Evolutionary conservation across 805 yeast genomes (phyloP), one percentile per base, ranked within the genome.

Genomic region (Wickerhamiella sergipiensis): DNA sequence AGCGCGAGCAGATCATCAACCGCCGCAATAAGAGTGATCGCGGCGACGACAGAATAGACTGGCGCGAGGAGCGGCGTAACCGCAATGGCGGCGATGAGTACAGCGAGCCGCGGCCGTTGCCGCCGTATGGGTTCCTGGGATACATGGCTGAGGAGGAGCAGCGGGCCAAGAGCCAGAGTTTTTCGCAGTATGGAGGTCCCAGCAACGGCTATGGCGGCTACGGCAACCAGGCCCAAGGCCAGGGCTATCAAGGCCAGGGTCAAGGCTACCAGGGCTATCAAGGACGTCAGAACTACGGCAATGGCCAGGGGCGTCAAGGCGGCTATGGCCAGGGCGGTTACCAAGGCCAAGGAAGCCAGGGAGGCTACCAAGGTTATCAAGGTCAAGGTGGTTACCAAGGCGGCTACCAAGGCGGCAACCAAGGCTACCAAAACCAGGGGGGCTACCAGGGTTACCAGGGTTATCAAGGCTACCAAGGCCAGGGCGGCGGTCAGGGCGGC

Each of bases 1-100:
- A 89, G 59, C 76, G 73, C 51, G 86, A 82, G 55, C 68, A 74
- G 10, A 71, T 86, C 13, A 60, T 56, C 45, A 58, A 53, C 23
- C 58, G 68, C 1, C 58, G 59, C n/a, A 52, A 58, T n/a, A 58
- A 61, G n/a, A 56, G 63, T 19, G 65, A 61, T 29, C 57, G 63
- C 12, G 59, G 61, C 5, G 61, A 59, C 39, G 64, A 60, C 23
- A 49, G 64, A 5, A 57, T 62, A 2, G 60, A 57, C 46, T 51
- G 58, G 18, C 56, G 64, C 22, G 57, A 54, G 26, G 42, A 46
- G 26, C 51, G 51, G 7, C 58, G 60, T 31, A 46, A 56, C 46
- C 50, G 51, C 43, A 52, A 61, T 42, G 52, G 52, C 45, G 54
- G 53, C 46, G 50, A 54, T 36, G 51, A 56, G 42, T 50, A 52